Evolutionary conservation across 345 rosid species (phyloP), one percentile per base, ranked within the genome.

Genomic region (Eucalyptus marginata): DNA sequence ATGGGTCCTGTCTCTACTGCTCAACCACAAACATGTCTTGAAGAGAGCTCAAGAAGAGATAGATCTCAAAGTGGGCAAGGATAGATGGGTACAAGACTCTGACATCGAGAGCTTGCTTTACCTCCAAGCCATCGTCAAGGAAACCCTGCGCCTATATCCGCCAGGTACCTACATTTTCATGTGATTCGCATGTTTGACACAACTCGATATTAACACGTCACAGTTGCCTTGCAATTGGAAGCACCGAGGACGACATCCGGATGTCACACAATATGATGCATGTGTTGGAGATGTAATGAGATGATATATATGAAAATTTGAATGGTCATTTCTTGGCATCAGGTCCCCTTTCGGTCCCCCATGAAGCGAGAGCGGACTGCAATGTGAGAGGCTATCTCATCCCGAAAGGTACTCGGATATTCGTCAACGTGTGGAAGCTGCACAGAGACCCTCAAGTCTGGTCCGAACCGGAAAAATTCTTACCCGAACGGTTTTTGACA

Each of bases 41-140:
- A 89, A 88, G 83, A 58, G 87, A 11, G 95, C 94, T 27, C 95
- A 94, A 87, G 92, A 94, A 86, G 98, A 96, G 90, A 90, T 96
- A 12, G 94, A 94, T 90, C 86, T 2, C 22, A 62, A 31, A 2
- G 94, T 95, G 0, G 99, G 97, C 8, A 91, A 86, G 89, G 88
- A 50, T 2, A 92, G 89, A 50, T 94, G 95, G 94, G 94, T 92
- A 3, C 88, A 95, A 50, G 97, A 96, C 88, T 93, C 95, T 5
- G 96, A 96, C 85, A 88, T 95, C 20, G 56, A 15, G 49, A 93
- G 91, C 29, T 93, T 96, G 12, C 89, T 87, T 16, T 94, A 93
- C 90, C 85, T 95, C 87, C 94, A 91, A 89, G 95, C 96, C 88
- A 90, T 94, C 29, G 89, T 95, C 68, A 96, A 96, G 71, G 98